Conservation (phyloP, 192 early-diverging fungal species). For the Jimgerdemannia flammicorona region DNA sequence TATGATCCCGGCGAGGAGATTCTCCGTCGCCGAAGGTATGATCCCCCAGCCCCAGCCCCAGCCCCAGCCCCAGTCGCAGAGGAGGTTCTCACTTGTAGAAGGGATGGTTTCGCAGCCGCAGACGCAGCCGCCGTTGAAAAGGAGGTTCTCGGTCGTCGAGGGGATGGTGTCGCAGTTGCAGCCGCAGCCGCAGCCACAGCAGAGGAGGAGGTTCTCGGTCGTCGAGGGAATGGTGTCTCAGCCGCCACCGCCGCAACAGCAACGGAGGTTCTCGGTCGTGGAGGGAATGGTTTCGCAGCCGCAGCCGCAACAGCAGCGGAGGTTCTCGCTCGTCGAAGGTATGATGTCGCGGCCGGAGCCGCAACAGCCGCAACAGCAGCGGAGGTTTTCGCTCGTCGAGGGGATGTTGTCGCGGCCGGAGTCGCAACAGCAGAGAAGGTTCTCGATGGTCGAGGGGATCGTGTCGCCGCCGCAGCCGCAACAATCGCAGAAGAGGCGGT, state of each 20-base stretch:
- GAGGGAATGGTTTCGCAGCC: neutral
- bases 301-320: neutral
- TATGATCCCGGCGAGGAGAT: neutral
- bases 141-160: neutral
- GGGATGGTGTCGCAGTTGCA: neutral
- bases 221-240: neutral
- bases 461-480: neutral
- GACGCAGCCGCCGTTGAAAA: neutral
- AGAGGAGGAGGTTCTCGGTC: neutral
- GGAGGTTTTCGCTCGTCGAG: neutral
- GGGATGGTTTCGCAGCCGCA: neutral
- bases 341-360: neutral
- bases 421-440: neutral
- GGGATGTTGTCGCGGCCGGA: neutral
- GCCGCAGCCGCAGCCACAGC: neutral
- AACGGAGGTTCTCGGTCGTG: neutral
- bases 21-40: neutral
- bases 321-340: neutral
- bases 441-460: neutral
- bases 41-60: neutral
- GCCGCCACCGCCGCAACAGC: neutral
- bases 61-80: no score
- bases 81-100: no score
- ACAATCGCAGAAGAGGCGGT: neutral
- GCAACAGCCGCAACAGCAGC: neutral